Evolutionary conservation across 352 stramenopile genomes (phyloP).

Genomic region (Phytophthora sojae): DNA sequence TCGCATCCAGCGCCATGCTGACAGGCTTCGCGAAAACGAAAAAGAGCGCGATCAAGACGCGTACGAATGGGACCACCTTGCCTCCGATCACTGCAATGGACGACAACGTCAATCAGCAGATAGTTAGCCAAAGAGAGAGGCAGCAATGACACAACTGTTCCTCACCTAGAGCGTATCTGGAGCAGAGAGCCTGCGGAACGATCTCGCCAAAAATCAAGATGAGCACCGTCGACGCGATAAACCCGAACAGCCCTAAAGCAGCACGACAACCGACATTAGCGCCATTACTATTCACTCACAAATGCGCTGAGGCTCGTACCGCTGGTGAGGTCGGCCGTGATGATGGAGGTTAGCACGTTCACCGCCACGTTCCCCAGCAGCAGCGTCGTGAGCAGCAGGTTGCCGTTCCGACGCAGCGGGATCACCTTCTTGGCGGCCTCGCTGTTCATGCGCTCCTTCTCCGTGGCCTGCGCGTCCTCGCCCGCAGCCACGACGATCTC

Average conservation of each 20-base stretch:
- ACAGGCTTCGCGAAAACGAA: slow-evolving; percentile 96
- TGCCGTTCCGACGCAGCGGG: slow-evolving; percentile 94
- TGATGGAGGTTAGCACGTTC: slow-evolving; percentile 98
- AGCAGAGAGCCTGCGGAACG: slow-evolving; percentile 94
- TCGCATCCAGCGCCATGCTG: slow-evolving; percentile 91
- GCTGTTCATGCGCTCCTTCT: slow-evolving; percentile 68
- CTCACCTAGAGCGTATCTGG: slow-evolving; percentile 92
- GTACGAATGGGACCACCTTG: slow-evolving; percentile 91
- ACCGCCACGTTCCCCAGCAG: slow-evolving; percentile 98
- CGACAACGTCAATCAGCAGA: not conserved
- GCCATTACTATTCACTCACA: not conserved
- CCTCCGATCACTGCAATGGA: slow-evolving; percentile 61
- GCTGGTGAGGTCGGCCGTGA: slow-evolving; percentile 93
- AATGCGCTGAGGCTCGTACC: slow-evolving; percentile 22
- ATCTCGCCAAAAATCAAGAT: slow-evolving; percentile 98
- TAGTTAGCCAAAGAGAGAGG: slow-evolving; percentile 1
- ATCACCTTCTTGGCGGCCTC: slow-evolving; percentile 79
- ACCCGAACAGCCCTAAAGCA: slow-evolving; percentile 76
- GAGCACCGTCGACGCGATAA: slow-evolving; percentile 94
- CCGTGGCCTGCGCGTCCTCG: slow-evolving; percentile 83
- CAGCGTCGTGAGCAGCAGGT: slow-evolving; percentile 98
- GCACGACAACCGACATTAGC: not conserved
- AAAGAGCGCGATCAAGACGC: slow-evolving; percentile 93
- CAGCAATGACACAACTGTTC: slow-evolving; percentile 27
- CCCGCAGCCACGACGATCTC: slow-evolving; percentile 96